Base-by-base conservation (phyloP, 1,284 basidiomycete species). In the Rhizoctonia solani region DNA sequence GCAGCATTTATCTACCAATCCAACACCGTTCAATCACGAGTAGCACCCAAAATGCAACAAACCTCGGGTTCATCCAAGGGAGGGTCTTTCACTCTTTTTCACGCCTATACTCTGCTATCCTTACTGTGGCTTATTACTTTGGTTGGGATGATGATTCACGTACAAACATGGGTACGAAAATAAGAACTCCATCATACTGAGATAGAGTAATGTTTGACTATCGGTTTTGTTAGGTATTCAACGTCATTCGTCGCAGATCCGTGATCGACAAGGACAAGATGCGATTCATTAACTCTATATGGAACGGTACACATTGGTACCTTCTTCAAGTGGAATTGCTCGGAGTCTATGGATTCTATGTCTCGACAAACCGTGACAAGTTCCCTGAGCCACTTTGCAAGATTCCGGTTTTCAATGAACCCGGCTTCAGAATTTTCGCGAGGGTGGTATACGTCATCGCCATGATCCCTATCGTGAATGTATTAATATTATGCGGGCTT, bases 301-400 rank as follows among this genome's bases (percentile, higher is more conserved):
- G 61, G 61, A 54, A 54, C 49, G 61, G 61, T 25, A 65, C 61
- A 6, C 61, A 65, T 34, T 65, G 61, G 61, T 65, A 65, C 25
- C 34, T 65, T 9, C 50, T 65, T 50, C 61, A 65, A 29, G 61
- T 65, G 9, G 61, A 54, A 27, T 13, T 65, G 11, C 13, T 65
- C 13, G 61, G 61, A 37, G 49, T 65, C 5, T 65, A 65, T 21
- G 61, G 61, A 3, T 54, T 42, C 61, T 65, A 65, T 44, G 61
- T 65, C 52, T 65, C 49, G 37, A 65, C 61, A 1, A 37, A 53
- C 61, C 61, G 61, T 11, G 50, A 65, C 27, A 21, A 21, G 13
- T 65, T 65, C 39, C 61, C 50, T 16, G 37, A 37, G 8, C 49
- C 50, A 3, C 61, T 50, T 14, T 65, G 61, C 50, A 37, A 37